Evolutionary conservation across 75 land plant genomes (phyloP).

Genomic region (Selaginella moellendorffii): DNA sequence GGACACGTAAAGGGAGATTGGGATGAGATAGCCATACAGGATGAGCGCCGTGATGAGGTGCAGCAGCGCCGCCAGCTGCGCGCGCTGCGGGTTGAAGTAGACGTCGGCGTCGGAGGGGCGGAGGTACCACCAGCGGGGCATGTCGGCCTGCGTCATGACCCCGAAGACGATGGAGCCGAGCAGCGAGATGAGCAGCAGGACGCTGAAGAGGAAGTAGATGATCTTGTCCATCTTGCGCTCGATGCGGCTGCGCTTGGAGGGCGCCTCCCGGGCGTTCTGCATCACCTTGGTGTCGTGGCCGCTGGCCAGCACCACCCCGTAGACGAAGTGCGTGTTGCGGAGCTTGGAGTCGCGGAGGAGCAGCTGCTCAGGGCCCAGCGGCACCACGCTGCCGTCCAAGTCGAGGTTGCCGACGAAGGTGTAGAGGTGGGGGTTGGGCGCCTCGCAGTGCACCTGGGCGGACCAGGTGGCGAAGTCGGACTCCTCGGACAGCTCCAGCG

Average conservation of each 20-base stretch:
- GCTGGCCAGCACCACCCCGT: constrained; percentile 54
- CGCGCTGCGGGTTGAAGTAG: neutral
- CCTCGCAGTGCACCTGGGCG: constrained; percentile 39
- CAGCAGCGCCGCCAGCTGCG: constrained; percentile 10
- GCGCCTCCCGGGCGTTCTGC: constrained; percentile 45
- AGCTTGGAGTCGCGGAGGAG: constrained; percentile 61
- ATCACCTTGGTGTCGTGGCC: constrained; percentile 60
- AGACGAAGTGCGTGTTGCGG: constrained; percentile 36
- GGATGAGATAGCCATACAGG: constrained; percentile 72
- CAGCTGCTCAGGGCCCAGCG: constrained; percentile 34
- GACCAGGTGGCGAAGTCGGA: constrained; percentile 27
- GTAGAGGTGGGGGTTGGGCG: constrained; percentile 57
- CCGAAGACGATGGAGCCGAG: constrained; percentile 38
- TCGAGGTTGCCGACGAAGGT: constrained; percentile 55
- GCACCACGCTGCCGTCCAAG: constrained; percentile 19
- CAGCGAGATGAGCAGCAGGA: constrained; percentile 37
- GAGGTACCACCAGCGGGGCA: constrained; percentile 45
- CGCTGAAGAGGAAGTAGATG: constrained; percentile 43
- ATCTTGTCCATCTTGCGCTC: constrained; percentile 45
- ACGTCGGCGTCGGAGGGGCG: constrained; percentile 9
- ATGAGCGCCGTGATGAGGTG: constrained; percentile 57
- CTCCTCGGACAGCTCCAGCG: constrained; percentile 34
- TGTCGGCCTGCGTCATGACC: constrained; percentile 24
- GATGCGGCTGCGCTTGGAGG: constrained; percentile 49
- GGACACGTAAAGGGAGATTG: constrained; percentile 76